Evolutionary conservation across 2,329 filamentous ascomycete species (phyloP).

Genomic region (Pseudonectria foliicola): DNA sequence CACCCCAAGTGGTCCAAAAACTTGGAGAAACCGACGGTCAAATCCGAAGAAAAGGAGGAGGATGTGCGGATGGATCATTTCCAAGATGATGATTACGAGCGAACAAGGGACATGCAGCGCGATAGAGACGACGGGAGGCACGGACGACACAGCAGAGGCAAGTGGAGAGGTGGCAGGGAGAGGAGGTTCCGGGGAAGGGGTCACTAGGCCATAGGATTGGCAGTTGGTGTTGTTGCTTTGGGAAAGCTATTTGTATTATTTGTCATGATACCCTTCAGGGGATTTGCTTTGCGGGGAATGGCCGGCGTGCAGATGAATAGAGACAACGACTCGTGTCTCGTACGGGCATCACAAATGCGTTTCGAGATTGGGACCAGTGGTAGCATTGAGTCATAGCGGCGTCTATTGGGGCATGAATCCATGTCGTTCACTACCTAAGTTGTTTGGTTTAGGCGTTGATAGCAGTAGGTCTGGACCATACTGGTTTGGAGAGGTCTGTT

Average conservation of each 20-base stretch:
- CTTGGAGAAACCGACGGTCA: slow-evolving; percentile 67
- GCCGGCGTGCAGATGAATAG: slow-evolving; percentile 10
- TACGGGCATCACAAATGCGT: no score
- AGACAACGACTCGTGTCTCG: no score
- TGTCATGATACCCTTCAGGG: slow-evolving; percentile 11
- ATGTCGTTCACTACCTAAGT: slow-evolving; percentile 18
- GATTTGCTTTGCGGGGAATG: slow-evolving; percentile 2
- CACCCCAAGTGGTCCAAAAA: slow-evolving; percentile 78
- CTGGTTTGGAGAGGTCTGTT: neutral
- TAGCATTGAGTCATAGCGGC: slow-evolving; percentile 22
- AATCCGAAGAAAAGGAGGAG: slow-evolving; percentile 56
- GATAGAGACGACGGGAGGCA: slow-evolving; percentile 27
- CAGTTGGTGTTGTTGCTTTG: slow-evolving; percentile 2
- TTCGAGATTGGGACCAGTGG: no score
- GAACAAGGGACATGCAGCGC: slow-evolving; percentile 28
- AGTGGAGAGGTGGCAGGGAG: slow-evolving; percentile 30
- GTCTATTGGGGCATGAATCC: slow-evolving; percentile 22
- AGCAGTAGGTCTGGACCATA: slow-evolving; percentile 15
- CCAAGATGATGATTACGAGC: slow-evolving; percentile 32
- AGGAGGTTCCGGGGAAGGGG: slow-evolving; percentile 29
- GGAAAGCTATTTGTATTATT: slow-evolving; percentile 1
- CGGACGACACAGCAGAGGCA: slow-evolving; percentile 29
- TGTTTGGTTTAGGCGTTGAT: slow-evolving; percentile 2
- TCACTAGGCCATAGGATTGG: slow-evolving; percentile 13
- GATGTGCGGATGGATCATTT: slow-evolving; percentile 25